Percentiles rank a stretch among this genome's conserved stretches.
Conservation (phyloP, 306 rosid genomes). For the Sophora flavescens region DNA sequence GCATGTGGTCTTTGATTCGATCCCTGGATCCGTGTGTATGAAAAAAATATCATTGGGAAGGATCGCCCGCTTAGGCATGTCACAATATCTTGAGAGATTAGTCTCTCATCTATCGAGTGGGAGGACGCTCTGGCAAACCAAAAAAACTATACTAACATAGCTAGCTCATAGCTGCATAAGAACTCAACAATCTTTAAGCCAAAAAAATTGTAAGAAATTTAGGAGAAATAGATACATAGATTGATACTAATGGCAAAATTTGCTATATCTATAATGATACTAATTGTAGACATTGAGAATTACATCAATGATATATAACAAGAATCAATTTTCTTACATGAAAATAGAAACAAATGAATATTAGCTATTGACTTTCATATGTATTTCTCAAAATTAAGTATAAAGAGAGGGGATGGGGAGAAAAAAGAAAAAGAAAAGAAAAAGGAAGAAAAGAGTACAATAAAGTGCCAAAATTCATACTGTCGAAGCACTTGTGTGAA, state of each 20-base stretch:
- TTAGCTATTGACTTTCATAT: not conserved
- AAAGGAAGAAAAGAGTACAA: not conserved
- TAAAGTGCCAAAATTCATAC: slow-evolving; percentile 38
- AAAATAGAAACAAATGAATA: not conserved
- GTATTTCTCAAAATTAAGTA: slow-evolving; percentile 26
- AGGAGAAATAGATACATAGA: not conserved
- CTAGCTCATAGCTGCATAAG: not conserved
- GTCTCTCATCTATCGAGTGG: no score
- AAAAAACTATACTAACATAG: no score
- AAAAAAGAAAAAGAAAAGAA: not conserved
- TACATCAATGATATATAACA: not conserved
- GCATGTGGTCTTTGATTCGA: no score
- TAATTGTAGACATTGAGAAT: not conserved
- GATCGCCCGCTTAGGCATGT: no score
- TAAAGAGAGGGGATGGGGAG: not conserved
- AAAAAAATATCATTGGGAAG: no score
- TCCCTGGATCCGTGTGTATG: no score
- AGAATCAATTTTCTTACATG: slow-evolving; percentile 25
- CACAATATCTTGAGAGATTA: no score
- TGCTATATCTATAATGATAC: not conserved
- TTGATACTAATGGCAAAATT: not conserved
- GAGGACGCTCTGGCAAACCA: no score
- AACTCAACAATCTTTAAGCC: not conserved
- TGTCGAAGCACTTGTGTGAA: slow-evolving; percentile 68
- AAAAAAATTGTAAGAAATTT: not conserved